Evolutionary conservation across 78 protist species (phyloP).

Genomic region (Dictyostelium intermedium): DNA sequence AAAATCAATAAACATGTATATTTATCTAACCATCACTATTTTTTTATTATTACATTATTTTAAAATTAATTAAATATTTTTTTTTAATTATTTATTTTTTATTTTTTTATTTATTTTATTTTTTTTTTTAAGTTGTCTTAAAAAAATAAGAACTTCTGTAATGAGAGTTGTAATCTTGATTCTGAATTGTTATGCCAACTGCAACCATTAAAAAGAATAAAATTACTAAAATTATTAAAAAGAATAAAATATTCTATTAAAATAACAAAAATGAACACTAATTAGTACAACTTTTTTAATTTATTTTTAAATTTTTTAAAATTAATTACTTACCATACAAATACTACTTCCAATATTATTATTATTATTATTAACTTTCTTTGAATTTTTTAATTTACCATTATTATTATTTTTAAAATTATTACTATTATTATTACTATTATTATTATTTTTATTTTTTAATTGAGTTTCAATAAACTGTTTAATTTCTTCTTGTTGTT

Average conservation of each 20-base stretch:
- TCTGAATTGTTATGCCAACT: neutral
- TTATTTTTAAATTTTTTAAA: neutral
- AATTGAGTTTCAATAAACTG: neutral
- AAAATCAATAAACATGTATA: neutral
- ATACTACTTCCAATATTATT: neutral
- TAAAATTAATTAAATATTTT: neutral
- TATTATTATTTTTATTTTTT: neutral
- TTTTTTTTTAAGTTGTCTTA: neutral
- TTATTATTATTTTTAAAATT: neutral
- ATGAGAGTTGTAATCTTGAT: neutral
- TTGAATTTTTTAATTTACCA: neutral
- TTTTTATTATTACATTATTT: neutral
- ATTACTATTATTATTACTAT: neutral
- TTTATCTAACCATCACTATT: no score
- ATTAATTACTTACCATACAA: constrained; percentile 14
- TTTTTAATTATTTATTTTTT: neutral
- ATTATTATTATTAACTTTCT: neutral
- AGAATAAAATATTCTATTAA: constrained; percentile 1
- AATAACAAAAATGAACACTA: neutral
- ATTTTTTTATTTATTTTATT: no score
- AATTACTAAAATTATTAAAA: neutral
- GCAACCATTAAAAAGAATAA: constrained; percentile 14
- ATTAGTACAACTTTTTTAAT: neutral
- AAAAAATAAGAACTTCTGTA: neutral
- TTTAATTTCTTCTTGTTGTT: constrained; percentile 24